Conservation (phyloP, 306 rosid species). For the Ormosia emarginata region DNA sequence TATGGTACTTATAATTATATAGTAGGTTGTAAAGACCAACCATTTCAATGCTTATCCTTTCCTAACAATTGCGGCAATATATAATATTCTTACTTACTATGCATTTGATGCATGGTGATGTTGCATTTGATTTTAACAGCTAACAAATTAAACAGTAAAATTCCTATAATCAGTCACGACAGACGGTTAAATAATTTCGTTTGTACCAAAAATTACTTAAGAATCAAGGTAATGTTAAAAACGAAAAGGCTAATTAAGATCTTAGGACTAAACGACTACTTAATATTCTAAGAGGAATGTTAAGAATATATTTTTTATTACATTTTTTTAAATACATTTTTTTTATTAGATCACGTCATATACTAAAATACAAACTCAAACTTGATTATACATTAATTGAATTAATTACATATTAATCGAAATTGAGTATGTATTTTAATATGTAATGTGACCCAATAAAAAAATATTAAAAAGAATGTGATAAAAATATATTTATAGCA, state of each 20-base stretch:
- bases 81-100: not conserved
- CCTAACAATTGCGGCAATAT: not conserved
- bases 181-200: not conserved
- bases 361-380: too few species aligned
- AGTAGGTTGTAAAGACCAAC: not conserved
- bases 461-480: too few species aligned
- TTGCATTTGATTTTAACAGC: not conserved
- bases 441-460: too few species aligned
- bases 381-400: too few species aligned
- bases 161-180: not conserved
- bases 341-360: too few species aligned
- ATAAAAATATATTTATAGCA: too few species aligned
- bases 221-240: not conserved
- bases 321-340: too few species aligned
- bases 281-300: too few species aligned
- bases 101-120: not conserved
- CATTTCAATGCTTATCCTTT: not conserved
- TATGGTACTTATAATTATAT: not conserved
- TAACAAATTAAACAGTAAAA: not conserved
- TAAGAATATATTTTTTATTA: too few species aligned
- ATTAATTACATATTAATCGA: too few species aligned
- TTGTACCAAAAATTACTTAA: too few species aligned
- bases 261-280: not conserved
- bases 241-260: not conserved
- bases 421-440: too few species aligned